Evolutionary conservation across 306 rosid species (phyloP).

Genomic region (Corylus avellana): DNA sequence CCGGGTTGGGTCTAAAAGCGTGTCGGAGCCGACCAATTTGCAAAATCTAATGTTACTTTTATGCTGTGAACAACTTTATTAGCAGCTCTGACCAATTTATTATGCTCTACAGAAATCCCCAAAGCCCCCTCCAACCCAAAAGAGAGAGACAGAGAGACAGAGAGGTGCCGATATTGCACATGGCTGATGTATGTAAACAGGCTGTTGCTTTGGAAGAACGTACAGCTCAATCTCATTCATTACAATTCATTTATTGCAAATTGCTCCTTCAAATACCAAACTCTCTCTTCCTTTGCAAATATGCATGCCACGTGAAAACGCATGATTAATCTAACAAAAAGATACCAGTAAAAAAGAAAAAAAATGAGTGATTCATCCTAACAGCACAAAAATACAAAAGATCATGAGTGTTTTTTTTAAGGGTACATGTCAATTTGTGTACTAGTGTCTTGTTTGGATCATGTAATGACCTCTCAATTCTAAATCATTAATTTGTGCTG

Average conservation of each 20-base stretch:
- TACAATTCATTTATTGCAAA: slow-evolving; percentile 5
- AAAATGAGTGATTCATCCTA: neutral
- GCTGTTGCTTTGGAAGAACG: slow-evolving; percentile 6
- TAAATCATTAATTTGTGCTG: too few relatives aligned
- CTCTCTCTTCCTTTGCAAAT: neutral
- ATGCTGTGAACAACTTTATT: neutral
- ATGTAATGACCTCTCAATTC: too few relatives aligned
- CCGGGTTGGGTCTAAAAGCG: neutral
- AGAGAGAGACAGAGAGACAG: neutral
- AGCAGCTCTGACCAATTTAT: neutral
- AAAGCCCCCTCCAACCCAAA: too few relatives aligned
- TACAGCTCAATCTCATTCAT: slow-evolving; percentile 22
- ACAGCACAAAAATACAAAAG: too few relatives aligned
- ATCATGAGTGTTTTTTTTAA: neutral
- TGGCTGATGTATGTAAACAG: slow-evolving; percentile 41
- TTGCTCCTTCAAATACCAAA: neutral
- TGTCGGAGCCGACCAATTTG: neutral
- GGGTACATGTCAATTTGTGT: too few relatives aligned
- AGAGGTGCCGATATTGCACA: slow-evolving; percentile 14
- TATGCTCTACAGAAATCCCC: neutral
- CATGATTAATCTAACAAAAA: neutral
- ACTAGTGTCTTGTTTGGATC: too few relatives aligned
- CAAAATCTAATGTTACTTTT: neutral
- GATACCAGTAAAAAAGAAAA: too few relatives aligned
- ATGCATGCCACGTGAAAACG: neutral